Conservation (phyloP, 345 rosid species). For the Nephelium lappaceum region DNA sequence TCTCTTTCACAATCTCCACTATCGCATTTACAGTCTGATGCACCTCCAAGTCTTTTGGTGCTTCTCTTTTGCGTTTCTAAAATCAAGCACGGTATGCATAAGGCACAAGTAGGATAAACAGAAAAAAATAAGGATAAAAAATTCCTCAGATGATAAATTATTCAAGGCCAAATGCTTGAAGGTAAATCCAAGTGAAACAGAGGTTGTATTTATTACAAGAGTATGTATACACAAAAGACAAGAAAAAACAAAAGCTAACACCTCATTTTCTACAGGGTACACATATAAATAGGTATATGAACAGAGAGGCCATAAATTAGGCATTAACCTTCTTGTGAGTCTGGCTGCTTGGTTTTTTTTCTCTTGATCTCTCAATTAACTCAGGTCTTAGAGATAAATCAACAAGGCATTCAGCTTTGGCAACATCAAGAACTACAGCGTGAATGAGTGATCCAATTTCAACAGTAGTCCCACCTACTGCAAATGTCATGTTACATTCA, state of each 20-base stretch:
- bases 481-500: slow-evolving; percentile 23
- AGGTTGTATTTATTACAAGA: background rate
- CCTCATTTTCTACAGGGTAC: background rate
- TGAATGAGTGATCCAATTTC: slow-evolving; percentile 63
- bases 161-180: background rate
- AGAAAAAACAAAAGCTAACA: background rate
- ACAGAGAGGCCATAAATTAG: slow-evolving; percentile 9
- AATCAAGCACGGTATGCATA: slow-evolving; percentile 21
- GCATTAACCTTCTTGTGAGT: slow-evolving; percentile 60
- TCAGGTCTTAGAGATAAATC: slow-evolving; percentile 85
- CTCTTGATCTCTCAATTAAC: slow-evolving; percentile 47
- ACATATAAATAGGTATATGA: slow-evolving; percentile 10
- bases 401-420: slow-evolving; percentile 76
- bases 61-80: slow-evolving; percentile 80
- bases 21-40: slow-evolving; percentile 72
- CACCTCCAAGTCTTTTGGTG: slow-evolving; percentile 63
- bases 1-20: slow-evolving; percentile 96
- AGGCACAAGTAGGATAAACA: slow-evolving; percentile 22
- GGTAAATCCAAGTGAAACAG: background rate
- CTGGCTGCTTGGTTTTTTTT: slow-evolving; percentile 42
- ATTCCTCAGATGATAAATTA: background rate
- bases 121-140: background rate
- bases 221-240: background rate
- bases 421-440: slow-evolving; percentile 83
- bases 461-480: slow-evolving; percentile 66